Conservation (phyloP, 345 rosid species). For the Luvunga scandens region DNA sequence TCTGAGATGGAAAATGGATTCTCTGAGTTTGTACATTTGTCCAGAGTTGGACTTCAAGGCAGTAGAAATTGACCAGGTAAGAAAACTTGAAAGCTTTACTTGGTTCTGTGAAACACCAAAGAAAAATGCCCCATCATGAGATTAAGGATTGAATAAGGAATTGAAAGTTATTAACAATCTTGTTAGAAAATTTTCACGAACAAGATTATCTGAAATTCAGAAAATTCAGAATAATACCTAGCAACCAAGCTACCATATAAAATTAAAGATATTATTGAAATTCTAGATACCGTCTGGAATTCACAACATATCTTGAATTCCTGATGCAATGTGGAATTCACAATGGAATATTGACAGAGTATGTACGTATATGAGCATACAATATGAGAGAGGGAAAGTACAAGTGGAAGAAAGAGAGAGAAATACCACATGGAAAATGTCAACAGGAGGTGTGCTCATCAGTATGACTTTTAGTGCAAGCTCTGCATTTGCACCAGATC, state of each 20-base stretch:
- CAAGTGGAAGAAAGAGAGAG: slow-evolving; percentile 7
- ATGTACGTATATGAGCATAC: not conserved
- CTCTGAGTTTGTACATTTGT: slow-evolving; percentile 21
- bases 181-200: not conserved
- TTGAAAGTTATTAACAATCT: not conserved
- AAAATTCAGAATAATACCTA: not conserved
- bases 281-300: not conserved
- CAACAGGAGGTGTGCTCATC: slow-evolving; percentile 65
- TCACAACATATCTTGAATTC: not conserved
- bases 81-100: slow-evolving; percentile 61
- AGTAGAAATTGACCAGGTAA: slow-evolving; percentile 67
- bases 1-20: slow-evolving; percentile 20
- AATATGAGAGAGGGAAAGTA: not conserved
- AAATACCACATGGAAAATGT: slow-evolving; percentile 55
- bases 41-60: slow-evolving; percentile 53
- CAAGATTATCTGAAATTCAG: not conserved
- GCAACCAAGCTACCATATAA: not conserved
- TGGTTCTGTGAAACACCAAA: slow-evolving; percentile 44
- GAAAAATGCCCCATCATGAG: not conserved
- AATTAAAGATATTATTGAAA: not conserved
- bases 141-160: not conserved
- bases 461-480: slow-evolving; percentile 62
- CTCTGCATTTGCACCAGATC: slow-evolving; percentile 39
- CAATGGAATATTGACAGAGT: not conserved
- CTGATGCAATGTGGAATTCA: not conserved